A percentile compares a stretch with the other conserved stretches of the same genome.
These are phyloP conservation scores for Claviceps arundinis DNA, from an alignment of 2,329 filamentous ascomycete genomes.

Conservation along the genomic window DNA sequence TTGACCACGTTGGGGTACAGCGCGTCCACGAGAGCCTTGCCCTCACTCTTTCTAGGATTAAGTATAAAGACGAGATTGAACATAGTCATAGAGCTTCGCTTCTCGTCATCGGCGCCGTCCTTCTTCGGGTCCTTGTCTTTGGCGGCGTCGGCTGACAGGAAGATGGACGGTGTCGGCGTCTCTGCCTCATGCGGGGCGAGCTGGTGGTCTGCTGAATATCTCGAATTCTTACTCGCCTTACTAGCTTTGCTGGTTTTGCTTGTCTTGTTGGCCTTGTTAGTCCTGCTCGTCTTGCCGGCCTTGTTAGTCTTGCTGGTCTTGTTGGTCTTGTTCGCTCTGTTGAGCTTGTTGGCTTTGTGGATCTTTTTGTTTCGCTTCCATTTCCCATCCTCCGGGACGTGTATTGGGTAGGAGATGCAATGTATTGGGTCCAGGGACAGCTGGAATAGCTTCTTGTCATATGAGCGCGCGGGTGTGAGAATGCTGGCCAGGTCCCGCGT, in stretches of 20 bases:
- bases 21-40: constrained; percentile 58
- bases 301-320: constrained; percentile 31
- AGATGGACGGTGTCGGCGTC: constrained; percentile 7
- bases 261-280: background rate
- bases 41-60: constrained; percentile 65
- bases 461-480: constrained; percentile 59
- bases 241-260: constrained; percentile 31
- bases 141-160: constrained; percentile 13
- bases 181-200: constrained; percentile 17
- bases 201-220: constrained; percentile 18
- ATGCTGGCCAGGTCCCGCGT: constrained; percentile 71
- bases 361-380: constrained; percentile 55
- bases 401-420: constrained; percentile 73
- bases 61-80: constrained; percentile 94
- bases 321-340: constrained; percentile 15
- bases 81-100: constrained; percentile 74
- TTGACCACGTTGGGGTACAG: constrained; percentile 82
- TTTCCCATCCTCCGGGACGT: constrained; percentile 62
- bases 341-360: background rate
- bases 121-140: constrained; percentile 26
- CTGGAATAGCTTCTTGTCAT: constrained; percentile 74
- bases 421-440: constrained; percentile 67
- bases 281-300: constrained; percentile 15
- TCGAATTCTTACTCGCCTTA: constrained; percentile 19
- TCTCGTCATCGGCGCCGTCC: constrained; percentile 42